Conservation (phyloP, 257 asterid species). For the Nicotiana knightiana region DNA sequence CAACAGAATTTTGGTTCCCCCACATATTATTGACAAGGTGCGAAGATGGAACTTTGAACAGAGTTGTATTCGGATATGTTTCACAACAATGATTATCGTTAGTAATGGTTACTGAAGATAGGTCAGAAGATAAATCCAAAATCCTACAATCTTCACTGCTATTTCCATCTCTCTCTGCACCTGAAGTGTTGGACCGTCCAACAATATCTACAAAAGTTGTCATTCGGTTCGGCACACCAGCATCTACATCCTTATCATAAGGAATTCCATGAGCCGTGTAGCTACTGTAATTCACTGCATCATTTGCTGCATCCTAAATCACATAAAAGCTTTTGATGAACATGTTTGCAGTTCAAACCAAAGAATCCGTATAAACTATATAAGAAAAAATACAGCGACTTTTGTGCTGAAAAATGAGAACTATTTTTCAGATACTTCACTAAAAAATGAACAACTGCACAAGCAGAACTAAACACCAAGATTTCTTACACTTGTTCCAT, state of each 20-base stretch:
- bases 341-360: conserved; percentile 5
- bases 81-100: conserved; percentile 3
- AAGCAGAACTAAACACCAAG: conserved; percentile 4
- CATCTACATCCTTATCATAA: conserved; percentile 45
- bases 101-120: conserved; percentile 10
- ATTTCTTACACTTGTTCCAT: conserved; percentile 43
- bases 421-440: background rate
- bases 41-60: conserved; percentile 11
- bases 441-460: background rate
- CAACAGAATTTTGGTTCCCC: conserved; percentile 23
- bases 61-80: background rate
- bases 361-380: background rate
- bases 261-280: conserved; percentile 23
- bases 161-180: conserved; percentile 50
- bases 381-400: background rate
- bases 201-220: conserved; percentile 78
- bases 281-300: conserved; percentile 28
- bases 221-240: conserved; percentile 43
- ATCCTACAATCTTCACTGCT: conserved; percentile 32
- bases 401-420: background rate
- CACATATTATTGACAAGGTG: conserved; percentile 1
- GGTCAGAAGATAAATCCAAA: conserved; percentile 12
- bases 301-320: conserved; percentile 24
- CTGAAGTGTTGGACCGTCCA: conserved; percentile 54
- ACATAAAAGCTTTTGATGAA: background rate